Evolutionary conservation across 2,329 filamentous ascomycete genomes (phyloP).

Genomic region (Colletotrichum salicis): DNA sequence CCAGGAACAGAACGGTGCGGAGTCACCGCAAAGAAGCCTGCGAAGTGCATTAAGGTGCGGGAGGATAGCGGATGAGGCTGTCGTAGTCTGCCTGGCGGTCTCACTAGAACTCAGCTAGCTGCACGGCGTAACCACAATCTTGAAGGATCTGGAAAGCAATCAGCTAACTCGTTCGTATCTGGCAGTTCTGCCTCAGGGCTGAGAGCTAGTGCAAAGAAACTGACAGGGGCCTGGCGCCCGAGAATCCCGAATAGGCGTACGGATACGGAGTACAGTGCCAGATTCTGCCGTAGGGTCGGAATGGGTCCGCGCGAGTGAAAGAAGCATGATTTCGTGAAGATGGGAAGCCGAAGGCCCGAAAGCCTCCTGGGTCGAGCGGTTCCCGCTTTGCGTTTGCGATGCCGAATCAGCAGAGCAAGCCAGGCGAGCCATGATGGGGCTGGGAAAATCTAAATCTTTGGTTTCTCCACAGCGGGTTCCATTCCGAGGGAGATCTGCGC

Average conservation of each 20-base stretch:
- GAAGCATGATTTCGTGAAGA: constrained; percentile 18
- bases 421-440: constrained; percentile 1
- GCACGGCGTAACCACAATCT: neutral
- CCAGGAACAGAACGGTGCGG: neutral
- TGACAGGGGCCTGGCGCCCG: neutral
- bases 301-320: constrained; percentile 1
- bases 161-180: neutral
- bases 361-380: neutral
- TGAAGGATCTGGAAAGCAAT: neutral
- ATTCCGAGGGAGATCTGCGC: constrained; percentile 20
- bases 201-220: neutral
- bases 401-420: constrained; percentile 2
- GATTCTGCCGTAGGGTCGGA: neutral
- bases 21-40: neutral
- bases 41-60: neutral
- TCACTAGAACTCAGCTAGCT: neutral
- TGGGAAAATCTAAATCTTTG: constrained; percentile 11
- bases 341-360: constrained; percentile 10
- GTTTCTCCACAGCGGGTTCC: constrained; percentile 8
- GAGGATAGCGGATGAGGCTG: neutral
- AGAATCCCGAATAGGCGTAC: neutral
- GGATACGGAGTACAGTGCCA: too few species aligned
- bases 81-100: neutral
- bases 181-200: constrained; percentile 1
- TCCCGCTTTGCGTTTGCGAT: neutral